phyloP scores from a whole-genome alignment of 1,284 basidiomycete genomes.

The Ceratobasidium papillatum region DNA sequence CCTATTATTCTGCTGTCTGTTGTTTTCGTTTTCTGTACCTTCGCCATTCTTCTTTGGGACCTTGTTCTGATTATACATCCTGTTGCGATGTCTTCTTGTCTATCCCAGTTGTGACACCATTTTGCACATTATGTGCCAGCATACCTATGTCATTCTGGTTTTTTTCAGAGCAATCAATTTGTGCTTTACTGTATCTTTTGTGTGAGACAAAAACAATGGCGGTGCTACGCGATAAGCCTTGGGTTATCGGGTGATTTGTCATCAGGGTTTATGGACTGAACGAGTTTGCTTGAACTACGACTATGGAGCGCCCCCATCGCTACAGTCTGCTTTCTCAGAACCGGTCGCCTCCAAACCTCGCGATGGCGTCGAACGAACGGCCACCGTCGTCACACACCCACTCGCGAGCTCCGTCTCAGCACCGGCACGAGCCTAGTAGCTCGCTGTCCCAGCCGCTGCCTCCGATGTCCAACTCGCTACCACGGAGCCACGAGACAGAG shows the following conservation, averaged over 20 bases:
- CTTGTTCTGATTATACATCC: conserved; percentile 34
- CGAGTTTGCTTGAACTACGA: conserved; percentile 26
- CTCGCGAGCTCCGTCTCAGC: conserved; percentile 26
- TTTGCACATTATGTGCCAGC: not conserved
- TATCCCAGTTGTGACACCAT: conserved; percentile 26
- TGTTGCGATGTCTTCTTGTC: conserved; percentile 32
- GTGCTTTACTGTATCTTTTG: conserved; percentile 19
- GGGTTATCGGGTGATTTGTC: not conserved
- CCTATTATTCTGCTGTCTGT: conserved; percentile 39
- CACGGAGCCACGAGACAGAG: conserved; percentile 28
- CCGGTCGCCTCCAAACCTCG: conserved; percentile 9
- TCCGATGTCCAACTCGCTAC: conserved; percentile 17
- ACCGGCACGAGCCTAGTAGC: conserved; percentile 29
- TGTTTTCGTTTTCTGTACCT: conserved; percentile 37
- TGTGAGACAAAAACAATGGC: not conserved
- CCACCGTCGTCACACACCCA: not conserved
- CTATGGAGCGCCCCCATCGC: conserved; percentile 31
- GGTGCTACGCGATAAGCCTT: not conserved
- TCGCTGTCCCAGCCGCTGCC: conserved; percentile 21
- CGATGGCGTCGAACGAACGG: not conserved
- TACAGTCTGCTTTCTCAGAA: conserved; percentile 15
- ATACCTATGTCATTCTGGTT: conserved; percentile 19
- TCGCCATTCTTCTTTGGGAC: conserved; percentile 34
- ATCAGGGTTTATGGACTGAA: conserved; percentile 6
- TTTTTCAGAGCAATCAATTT: conserved; percentile 38